Conservation (phyloP, 2,329 filamentous ascomycete species). For the Thielaviopsis musarum region DNA sequence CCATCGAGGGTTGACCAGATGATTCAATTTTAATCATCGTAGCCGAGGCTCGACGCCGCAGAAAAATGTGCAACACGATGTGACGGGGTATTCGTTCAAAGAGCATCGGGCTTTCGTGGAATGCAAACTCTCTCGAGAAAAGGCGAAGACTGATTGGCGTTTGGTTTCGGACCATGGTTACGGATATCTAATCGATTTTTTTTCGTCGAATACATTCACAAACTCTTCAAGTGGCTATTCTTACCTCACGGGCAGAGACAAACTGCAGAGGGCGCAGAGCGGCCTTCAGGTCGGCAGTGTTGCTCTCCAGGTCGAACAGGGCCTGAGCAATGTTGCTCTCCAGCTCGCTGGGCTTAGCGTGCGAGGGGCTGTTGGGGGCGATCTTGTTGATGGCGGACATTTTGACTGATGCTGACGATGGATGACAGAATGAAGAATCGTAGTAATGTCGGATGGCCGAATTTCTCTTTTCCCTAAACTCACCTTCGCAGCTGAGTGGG, state of each 20-base stretch:
- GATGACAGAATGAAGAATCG: constrained; percentile 2
- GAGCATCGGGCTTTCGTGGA: constrained; percentile 1
- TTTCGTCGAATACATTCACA: not conserved
- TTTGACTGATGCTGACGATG: constrained; percentile 29
- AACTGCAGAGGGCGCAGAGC: constrained; percentile 96
- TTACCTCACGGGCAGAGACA: constrained; percentile 98
- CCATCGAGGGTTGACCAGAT: not conserved
- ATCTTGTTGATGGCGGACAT: constrained; percentile 94
- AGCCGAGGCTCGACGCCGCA: not conserved
- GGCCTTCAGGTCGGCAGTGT: constrained; percentile 94
- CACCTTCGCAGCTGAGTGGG: too few species aligned
- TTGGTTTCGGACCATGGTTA: constrained; percentile 11
- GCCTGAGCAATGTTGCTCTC: constrained; percentile 94
- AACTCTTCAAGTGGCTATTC: constrained; percentile 24
- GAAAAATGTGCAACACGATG: constrained; percentile 3
- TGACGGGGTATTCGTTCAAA: not conserved
- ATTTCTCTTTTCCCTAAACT: not conserved
- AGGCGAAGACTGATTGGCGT: constrained; percentile 10
- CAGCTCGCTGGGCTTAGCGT: constrained; percentile 90
- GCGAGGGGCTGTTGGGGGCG: constrained; percentile 88
- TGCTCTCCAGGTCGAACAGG: constrained; percentile 97
- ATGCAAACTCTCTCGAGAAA: constrained; percentile 7
- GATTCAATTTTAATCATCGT: not conserved
- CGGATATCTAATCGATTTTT: not conserved
- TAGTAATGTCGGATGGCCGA: not conserved